phyloP scores from a whole-genome alignment of 208 protist species.

The Leptomonas pyrrhocoris region DNA sequence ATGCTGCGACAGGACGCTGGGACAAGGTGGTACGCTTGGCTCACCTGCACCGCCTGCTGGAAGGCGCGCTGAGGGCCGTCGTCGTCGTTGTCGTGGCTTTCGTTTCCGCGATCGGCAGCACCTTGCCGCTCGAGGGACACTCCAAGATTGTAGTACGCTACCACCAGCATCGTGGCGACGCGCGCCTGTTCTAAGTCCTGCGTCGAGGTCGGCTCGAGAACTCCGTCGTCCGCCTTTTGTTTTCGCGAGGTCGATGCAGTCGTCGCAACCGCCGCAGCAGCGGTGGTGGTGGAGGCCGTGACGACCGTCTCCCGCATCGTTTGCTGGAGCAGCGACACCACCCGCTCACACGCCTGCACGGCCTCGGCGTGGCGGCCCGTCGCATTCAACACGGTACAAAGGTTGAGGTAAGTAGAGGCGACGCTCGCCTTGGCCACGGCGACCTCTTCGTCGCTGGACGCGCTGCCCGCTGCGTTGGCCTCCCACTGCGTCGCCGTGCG shows the following conservation, averaged over 20 bases:
- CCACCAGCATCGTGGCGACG: slow-evolving; percentile 76
- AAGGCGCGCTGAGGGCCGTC: slow-evolving; percentile 59
- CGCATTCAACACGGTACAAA: slow-evolving; percentile 86
- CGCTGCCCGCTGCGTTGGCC: slow-evolving; percentile 6
- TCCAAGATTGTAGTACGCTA: slow-evolving; percentile 86
- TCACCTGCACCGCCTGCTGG: slow-evolving; percentile 51
- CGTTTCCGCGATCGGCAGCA: neutral
- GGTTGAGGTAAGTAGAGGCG: slow-evolving; percentile 85
- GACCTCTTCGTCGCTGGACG: neutral
- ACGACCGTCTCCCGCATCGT: slow-evolving; percentile 39
- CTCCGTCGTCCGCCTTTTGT: slow-evolving; percentile 29
- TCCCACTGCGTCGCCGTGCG: slow-evolving; percentile 57
- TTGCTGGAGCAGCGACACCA: slow-evolving; percentile 67
- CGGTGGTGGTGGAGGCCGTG: neutral
- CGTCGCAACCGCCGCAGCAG: no score
- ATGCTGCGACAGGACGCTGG: slow-evolving; percentile 64
- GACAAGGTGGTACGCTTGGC: slow-evolving; percentile 59
- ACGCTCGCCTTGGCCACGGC: slow-evolving; percentile 7
- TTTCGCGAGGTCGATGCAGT: neutral
- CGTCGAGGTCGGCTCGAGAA: slow-evolving; percentile 11
- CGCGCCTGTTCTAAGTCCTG: slow-evolving; percentile 13
- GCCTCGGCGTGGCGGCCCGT: slow-evolving; percentile 74
- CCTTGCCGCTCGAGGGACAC: slow-evolving; percentile 77
- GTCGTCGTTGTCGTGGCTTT: slow-evolving; percentile 4
- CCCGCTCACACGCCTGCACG: slow-evolving; percentile 68